These are phyloP conservation scores for Coemansia sp. DNA, from an alignment of 192 early-diverging fungal species.

Conservation along the genomic window DNA sequence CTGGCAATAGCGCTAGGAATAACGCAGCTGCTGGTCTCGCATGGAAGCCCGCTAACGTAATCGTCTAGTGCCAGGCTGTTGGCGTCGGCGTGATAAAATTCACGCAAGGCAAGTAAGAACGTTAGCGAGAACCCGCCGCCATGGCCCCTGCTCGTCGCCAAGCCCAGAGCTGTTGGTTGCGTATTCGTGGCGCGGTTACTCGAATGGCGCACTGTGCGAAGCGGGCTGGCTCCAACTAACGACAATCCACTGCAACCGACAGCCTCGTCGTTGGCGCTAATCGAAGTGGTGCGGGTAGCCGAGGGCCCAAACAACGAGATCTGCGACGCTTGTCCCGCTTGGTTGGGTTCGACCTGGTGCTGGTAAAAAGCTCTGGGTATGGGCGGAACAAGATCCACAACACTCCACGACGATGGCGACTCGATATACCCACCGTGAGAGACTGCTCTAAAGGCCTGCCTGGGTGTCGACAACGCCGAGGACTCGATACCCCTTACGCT, in stretches of 20 bases:
- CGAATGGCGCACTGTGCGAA: conserved; percentile 6
- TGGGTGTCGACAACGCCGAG: neutral
- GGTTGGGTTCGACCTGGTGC: neutral
- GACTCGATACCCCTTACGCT: conserved; percentile 5
- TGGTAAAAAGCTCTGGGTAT: conserved; percentile 12
- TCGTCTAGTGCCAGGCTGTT: conserved; percentile 12
- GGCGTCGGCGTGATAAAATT: conserved; percentile 37
- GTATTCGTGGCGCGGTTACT: neutral
- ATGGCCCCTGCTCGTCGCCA: neutral
- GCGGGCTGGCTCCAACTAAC: neutral
- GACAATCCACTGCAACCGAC: neutral
- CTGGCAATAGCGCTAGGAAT: conserved; percentile 37
- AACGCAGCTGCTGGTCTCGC: conserved; percentile 12
- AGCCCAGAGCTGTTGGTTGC: neutral
- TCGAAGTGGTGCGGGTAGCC: conserved; percentile 13
- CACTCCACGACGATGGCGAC: conserved; percentile 18
- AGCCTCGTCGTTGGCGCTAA: neutral
- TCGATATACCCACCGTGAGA: conserved; percentile 24
- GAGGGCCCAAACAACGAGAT: conserved; percentile 22
- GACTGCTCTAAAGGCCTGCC: conserved; percentile 10
- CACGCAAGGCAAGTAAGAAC: conserved; percentile 31
- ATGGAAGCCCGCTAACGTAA: conserved; percentile 7
- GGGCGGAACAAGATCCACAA: conserved; percentile 23
- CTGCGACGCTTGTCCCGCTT: conserved; percentile 12
- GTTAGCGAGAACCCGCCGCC: conserved; percentile 34